phyloP scores from a whole-genome alignment of 139 green algal genomes.

The Spirogloea muscicola region DNA sequence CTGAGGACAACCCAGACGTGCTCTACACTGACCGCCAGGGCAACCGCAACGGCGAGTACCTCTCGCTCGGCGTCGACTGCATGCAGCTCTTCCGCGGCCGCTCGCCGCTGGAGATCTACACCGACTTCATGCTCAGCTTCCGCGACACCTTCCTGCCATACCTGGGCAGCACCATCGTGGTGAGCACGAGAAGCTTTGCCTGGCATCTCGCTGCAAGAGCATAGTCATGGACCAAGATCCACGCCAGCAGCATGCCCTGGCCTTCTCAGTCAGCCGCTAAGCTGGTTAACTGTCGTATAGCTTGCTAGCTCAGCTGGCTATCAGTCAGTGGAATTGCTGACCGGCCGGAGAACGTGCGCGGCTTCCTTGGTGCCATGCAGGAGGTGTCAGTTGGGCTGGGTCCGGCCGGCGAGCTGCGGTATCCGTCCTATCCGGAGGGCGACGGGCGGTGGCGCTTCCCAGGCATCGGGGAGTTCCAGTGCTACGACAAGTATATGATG shows the following conservation, averaged over 20 bases:
- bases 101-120: constrained; percentile 85
- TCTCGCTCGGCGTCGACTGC: constrained; percentile 83
- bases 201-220: no score
- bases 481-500: constrained; percentile 94
- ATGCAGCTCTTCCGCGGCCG: constrained; percentile 73
- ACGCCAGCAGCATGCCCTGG: no score
- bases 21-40: constrained; percentile 89
- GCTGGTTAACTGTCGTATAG: no score
- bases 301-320: no score
- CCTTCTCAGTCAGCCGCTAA: no score
- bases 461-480: constrained; percentile 97
- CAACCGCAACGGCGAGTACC: constrained; percentile 83
- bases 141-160: constrained; percentile 25
- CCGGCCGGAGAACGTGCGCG: no score
- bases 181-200: not conserved
- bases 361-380: no score
- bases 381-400: constrained; percentile 93
- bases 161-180: constrained; percentile 44
- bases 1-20: constrained; percentile 80
- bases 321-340: no score
- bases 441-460: constrained; percentile 82
- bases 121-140: constrained; percentile 86
- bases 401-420: constrained; percentile 92
- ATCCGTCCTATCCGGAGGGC: constrained; percentile 84
- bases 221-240: no score